These are phyloP conservation scores for Musa schizocarpa DNA, from an alignment of 176 grass and related monocot genomes.

Conservation along the genomic window DNA sequence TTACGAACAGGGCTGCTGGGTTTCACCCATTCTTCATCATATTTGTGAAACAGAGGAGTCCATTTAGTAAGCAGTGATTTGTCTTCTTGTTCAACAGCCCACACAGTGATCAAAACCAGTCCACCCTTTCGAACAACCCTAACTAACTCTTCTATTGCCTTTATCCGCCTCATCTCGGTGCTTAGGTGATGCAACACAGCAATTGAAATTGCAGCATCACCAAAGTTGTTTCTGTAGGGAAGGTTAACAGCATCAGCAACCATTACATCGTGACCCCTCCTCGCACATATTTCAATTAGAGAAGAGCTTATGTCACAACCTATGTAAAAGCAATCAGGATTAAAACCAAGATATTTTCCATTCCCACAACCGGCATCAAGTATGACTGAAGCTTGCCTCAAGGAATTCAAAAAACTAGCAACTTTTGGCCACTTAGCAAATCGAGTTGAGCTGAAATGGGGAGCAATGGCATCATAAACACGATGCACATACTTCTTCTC, in stretches of 20 bases:
- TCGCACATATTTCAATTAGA: constrained; percentile 62
- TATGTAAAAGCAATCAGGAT: constrained; percentile 69
- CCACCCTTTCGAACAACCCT: constrained; percentile 70
- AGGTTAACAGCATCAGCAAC: constrained; percentile 88
- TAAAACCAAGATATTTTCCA: constrained; percentile 81
- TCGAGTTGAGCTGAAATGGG: constrained; percentile 80
- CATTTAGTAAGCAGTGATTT: constrained; percentile 62
- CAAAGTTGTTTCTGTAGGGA: constrained; percentile 74
- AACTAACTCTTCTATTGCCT: constrained; percentile 83
- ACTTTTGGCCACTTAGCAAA: constrained; percentile 99
- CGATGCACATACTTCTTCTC: constrained; percentile 81
- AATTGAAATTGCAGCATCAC: constrained; percentile 79
- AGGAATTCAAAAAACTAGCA: constrained; percentile 60
- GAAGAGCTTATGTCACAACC: constrained; percentile 84
- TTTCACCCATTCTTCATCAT: constrained; percentile 91
- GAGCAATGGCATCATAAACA: constrained; percentile 92
- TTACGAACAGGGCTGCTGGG: constrained; percentile 35
- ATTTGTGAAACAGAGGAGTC: constrained; percentile 77
- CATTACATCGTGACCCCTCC: constrained; percentile 71
- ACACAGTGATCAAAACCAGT: constrained; percentile 88
- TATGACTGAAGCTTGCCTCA: constrained; percentile 51
- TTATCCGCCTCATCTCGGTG: constrained; percentile 68
- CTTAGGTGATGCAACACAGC: constrained; percentile 89
- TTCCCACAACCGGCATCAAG: constrained; percentile 94
- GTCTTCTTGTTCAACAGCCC: constrained; percentile 90